Conservation (phyloP, 2,329 filamentous ascomycete species). For the Paraconiothyrium sp. region DNA sequence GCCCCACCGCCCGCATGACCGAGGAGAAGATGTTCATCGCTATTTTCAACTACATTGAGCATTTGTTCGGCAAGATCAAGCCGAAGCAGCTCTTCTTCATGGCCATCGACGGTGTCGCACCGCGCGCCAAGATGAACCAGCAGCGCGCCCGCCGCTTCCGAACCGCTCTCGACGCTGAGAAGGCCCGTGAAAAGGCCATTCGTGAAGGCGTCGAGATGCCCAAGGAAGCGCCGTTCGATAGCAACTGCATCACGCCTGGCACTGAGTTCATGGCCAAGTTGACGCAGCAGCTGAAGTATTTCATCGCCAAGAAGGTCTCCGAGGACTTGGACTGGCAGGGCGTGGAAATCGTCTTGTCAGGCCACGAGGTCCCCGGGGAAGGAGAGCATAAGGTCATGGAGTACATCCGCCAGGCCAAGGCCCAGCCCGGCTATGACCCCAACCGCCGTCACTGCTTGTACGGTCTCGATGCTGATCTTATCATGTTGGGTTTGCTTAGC, state of each 20-base stretch:
- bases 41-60: conserved; percentile 99
- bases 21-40: conserved; percentile 99
- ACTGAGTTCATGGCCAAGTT: conserved; percentile 98
- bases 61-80: conserved; percentile 98
- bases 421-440: conserved; percentile 88
- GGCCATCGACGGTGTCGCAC: conserved; percentile 97
- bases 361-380: conserved; percentile 97
- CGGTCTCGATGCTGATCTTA: conserved; percentile 94
- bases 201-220: conserved; percentile 90
- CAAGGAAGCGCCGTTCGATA: conserved; percentile 95
- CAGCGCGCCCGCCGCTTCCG: conserved; percentile 94
- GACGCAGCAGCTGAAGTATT: conserved; percentile 93
- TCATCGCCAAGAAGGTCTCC: conserved; percentile 97
- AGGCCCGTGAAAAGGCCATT: conserved; percentile 90
- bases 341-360: conserved; percentile 93
- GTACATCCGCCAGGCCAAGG: conserved; percentile 97
- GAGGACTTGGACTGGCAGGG: conserved; percentile 98
- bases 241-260: conserved; percentile 97
- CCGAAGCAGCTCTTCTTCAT: conserved; percentile 99
- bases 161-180: conserved; percentile 90
- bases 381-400: conserved; percentile 99
- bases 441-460: conserved; percentile 98
- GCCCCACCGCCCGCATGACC: conserved; percentile 88
- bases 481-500: conserved; percentile 96
- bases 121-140: conserved; percentile 99